Evolutionary conservation across 257 asterid species (phyloP), one percentile per base, ranked within the genome.

Genomic region (Knoxia roxburghii): DNA sequence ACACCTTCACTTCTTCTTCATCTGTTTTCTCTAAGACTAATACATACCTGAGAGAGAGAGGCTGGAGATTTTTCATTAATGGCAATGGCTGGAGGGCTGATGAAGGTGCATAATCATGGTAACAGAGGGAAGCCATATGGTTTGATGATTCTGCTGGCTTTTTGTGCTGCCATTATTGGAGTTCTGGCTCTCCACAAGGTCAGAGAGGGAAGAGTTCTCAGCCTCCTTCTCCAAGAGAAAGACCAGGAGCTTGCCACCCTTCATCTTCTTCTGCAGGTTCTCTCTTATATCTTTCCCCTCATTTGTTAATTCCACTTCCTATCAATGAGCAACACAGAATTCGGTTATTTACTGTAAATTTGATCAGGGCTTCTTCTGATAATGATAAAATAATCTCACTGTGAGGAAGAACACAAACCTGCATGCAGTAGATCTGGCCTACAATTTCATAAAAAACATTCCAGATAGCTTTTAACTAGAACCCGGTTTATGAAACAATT

Each of bases 251-350:
- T 87, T 51, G 59, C 68, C 68, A 64, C 84, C 57, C 88, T 89
- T 61, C 84, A 85, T 46, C 81, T 68, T 24, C 89, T 82, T 58
- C 61, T 89, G 76, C 93, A 85, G 96, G 96, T 83, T 50, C 23
- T 9, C 20, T 67, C 60, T 21, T 7, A n/a, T n/a, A 7, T 4
- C 45, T 43, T 6, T 37, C 6, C 32, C 11, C 20, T 17, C 26
- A 4, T 27, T 11, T 59, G 65, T 17, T 3, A 37, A 3, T 18
- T 32, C 20, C 4, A 30, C 27, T 10, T 18, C 29, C 21, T 9
- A 17, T 56, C 40, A 56, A 56, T 27, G 39, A 11, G 5, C n/a
- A 27, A 18, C 9, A 56, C 39, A 32, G 4, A 32, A 17, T 56
- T 27, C 11, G 8, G 15, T 11, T 21, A 11, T 21, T 9, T 51